Evolutionary conservation across 2,329 filamentous ascomycete species (phyloP), one percentile per base, ranked within the genome.

Genomic region (Diaporthe citrichinensis): DNA sequence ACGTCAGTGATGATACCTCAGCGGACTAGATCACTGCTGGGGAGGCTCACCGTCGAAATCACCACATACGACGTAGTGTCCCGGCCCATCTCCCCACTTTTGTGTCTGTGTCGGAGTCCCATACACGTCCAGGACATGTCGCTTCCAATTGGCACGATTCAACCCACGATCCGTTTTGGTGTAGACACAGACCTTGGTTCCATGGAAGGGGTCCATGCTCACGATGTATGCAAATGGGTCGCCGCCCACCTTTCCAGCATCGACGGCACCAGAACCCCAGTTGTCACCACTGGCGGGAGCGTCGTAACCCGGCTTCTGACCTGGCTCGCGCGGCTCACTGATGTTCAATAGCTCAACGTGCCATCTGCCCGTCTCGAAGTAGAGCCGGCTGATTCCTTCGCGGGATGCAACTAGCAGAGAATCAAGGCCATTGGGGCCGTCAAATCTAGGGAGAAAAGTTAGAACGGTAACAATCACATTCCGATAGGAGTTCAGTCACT

Each of bases 51-150:
- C 51, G 31, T 55, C 51, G 6, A 55, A 55, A 55, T 55, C 51
- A 28, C 51, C n/a, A 28, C 51, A 55, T 1, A 55, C n/a, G 6
- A 55, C n/a, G 9, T 55, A 55, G 14, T 55, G 51, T 4, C 51
- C 51, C n/a, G 51, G 51, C n/a, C 51, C 51, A 28, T 55, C 51
- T 55, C 51, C 51, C 51, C 51, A 55, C 25, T 55, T 55, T n/a
- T 15, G 51, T 6, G 6, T 55, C 51, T 55, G 51, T 9, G 51
- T 55, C n/a, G 51, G 51, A 9, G 51, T 55, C 2, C 51, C 51
- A 9, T 55, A 55, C 25, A 55, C 51, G n/a, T 55, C 51, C 51
- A 55, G 9, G 14, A 55, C 25, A 55, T 55, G 25, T 28, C 51
- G 51, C n/a, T 55, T 9, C 51, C 51, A 55, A 6, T 28, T 55